phyloP scores from a whole-genome alignment of 225 moss, liverwort and hornwort genomes.

The Marchantia paleacea region DNA sequence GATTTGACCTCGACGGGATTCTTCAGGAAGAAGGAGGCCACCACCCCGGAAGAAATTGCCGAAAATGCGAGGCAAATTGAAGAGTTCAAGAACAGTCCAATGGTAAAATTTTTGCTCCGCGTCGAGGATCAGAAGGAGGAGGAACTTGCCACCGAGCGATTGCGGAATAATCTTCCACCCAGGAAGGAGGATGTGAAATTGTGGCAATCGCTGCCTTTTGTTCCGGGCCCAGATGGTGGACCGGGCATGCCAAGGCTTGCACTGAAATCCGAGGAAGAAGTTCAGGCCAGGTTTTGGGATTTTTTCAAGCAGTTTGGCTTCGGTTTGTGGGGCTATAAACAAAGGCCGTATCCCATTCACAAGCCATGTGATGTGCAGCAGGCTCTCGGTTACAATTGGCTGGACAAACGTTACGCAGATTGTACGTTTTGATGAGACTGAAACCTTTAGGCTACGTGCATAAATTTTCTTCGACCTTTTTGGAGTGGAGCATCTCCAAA shows the following conservation, averaged over 20 bases:
- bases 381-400: conserved; percentile 93
- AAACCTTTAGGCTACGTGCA: no score
- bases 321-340: conserved; percentile 88
- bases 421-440: conserved; percentile 46
- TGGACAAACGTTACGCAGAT: conserved; percentile 89
- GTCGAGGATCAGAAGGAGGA: conserved; percentile 59
- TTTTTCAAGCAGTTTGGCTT: conserved; percentile 94
- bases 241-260: conserved; percentile 63
- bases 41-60: conserved; percentile 59
- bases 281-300: conserved; percentile 87
- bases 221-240: conserved; percentile 75
- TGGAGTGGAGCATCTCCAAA: not conserved
- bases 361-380: conserved; percentile 86
- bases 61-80: conserved; percentile 54
- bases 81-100: conserved; percentile 51
- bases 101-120: conserved; percentile 69
- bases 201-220: conserved; percentile 71
- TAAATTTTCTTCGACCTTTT: no score
- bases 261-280: conserved; percentile 57
- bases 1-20: conserved; percentile 50
- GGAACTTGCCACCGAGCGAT: conserved; percentile 41
- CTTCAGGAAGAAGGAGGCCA: conserved; percentile 45
- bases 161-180: conserved; percentile 59
- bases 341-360: conserved; percentile 67
- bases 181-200: conserved; percentile 78